phyloP scores from a whole-genome alignment of 2,329 filamentous ascomycete genomes.

The Trichoderma atrobrunneum region DNA sequence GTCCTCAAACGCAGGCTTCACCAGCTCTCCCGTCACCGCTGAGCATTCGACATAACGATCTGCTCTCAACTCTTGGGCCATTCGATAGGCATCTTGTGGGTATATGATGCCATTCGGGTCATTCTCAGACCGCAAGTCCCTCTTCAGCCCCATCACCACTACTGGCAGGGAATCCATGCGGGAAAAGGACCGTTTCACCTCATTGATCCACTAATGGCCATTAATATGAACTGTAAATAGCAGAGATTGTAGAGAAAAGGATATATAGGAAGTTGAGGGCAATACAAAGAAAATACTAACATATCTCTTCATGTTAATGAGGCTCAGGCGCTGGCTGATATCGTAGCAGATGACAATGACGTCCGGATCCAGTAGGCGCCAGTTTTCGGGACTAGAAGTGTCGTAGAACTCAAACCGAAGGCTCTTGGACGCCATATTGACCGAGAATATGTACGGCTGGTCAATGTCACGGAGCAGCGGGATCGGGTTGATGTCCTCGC shows the following conservation, averaged over 20 bases:
- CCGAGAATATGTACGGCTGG: conserved; percentile 59
- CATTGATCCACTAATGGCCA: conserved; percentile 52
- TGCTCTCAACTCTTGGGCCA: conserved; percentile 56
- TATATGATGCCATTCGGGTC: conserved; percentile 61
- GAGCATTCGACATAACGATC: conserved; percentile 66
- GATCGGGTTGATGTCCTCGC: conserved; percentile 42
- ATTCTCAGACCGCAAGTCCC: conserved; percentile 55
- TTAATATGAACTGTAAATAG: background rate
- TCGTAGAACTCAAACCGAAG: conserved; percentile 60
- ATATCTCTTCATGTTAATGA: conserved; percentile 56
- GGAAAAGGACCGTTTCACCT: conserved; percentile 49
- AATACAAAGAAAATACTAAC: conserved; percentile 38
- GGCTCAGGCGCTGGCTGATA: conserved; percentile 55
- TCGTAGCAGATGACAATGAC: conserved; percentile 60
- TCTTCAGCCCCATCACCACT: conserved; percentile 58
- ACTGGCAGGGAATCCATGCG: conserved; percentile 50
- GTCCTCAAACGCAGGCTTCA: conserved; percentile 58
- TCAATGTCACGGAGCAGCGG: conserved; percentile 55
- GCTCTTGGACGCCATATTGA: conserved; percentile 38
- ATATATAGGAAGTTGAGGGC: conserved; percentile 1
- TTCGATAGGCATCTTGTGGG: conserved; percentile 57
- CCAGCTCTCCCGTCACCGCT: conserved; percentile 57
- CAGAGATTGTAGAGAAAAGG: background rate
- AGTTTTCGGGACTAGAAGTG: conserved; percentile 56
- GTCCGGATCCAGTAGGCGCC: conserved; percentile 57